Base-by-base conservation (phyloP, 2,329 filamentous ascomycete species). In the Xylariaceae sp. region DNA sequence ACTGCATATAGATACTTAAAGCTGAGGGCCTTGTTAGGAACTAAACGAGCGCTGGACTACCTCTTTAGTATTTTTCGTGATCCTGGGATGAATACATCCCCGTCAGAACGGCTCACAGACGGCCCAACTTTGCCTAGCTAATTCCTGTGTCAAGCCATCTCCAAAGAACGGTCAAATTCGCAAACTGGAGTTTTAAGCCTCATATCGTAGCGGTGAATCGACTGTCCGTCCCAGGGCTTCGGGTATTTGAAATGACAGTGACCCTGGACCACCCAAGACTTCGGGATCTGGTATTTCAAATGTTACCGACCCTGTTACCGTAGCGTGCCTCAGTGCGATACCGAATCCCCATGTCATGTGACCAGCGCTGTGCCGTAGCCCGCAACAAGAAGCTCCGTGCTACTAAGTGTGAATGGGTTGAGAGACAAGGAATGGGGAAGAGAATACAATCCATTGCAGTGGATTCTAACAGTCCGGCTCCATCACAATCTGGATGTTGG, bases 241-340 rank as follows among this genome's bases (percentile, higher is more conserved):
- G 55, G 56, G 52, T 56, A 59, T 58, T 59, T 59, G 58, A 58
- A 61, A 61, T 61, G 46, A 49, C 14, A 48, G 50, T 41, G 26
- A 56, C 39, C 48, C 59, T 61, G 16, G 51, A 54, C 43, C 23
- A 59, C 44, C 59, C 59, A 56, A 56, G 39, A 37, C 43, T 46
- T 43, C 56, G 55, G 59, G 55, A 56, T 56, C 47, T 39, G 56
- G 43, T 56, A 61, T 52, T 55, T 53, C 52, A 56, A 59, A 61
- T 61, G 59, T 21, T 19, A 31, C 44, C 46, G 41, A 40, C 41
- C 41, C 34, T 31, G 41, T 24, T 11, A n/a, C 24, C 36, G 29
- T 17, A 37, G 24, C 11, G 51, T 24, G 33, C 24, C 23, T 23
- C 47, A 28, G 19, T n/a, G 31, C n/a, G 19, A 37, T 19, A 36